Evolutionary conservation across 169 alveolate genomes (phyloP).

Genomic region (Babesia divergens): DNA sequence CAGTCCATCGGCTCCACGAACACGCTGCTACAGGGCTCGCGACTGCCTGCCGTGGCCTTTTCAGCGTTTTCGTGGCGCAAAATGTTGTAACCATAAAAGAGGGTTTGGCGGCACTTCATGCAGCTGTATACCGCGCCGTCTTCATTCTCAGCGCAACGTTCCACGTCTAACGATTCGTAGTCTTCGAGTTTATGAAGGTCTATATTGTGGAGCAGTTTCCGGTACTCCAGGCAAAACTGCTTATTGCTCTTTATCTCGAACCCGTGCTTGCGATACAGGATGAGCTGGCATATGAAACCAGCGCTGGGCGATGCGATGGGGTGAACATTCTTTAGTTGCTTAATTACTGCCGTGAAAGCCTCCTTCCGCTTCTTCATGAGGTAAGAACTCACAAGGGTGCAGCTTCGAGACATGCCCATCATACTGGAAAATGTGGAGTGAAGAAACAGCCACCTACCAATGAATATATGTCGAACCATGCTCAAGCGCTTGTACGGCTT

Average conservation of each 20-base stretch:
- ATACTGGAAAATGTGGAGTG: slow-evolving; percentile 1
- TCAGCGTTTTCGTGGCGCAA: slow-evolving; percentile 13
- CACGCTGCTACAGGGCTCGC: slow-evolving; percentile 45
- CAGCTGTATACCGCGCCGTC: slow-evolving; percentile 34
- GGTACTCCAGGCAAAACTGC: slow-evolving; percentile 16
- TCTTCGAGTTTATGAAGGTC: slow-evolving; percentile 8
- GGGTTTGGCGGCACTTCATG: slow-evolving; percentile 38
- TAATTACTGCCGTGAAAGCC: slow-evolving; percentile 12
- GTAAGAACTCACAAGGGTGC: slow-evolving; percentile 41
- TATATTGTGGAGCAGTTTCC: slow-evolving; percentile 1
- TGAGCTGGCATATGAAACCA: slow-evolving; percentile 52
- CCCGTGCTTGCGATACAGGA: slow-evolving; percentile 33
- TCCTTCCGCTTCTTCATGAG: slow-evolving; percentile 54
- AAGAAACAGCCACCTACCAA: slow-evolving; percentile 10
- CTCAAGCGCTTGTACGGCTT: not conserved
- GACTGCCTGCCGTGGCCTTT: not conserved
- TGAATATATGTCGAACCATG: slow-evolving; percentile 47
- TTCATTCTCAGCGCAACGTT: not conserved
- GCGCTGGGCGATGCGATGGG: slow-evolving; percentile 47
- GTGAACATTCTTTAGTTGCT: slow-evolving; percentile 20
- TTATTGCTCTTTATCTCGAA: slow-evolving; percentile 2
- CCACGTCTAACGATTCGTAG: not conserved
- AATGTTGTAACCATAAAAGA: slow-evolving; percentile 42
- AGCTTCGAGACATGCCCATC: slow-evolving; percentile 59
- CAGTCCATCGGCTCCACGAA: slow-evolving; percentile 69